Evolutionary conservation across 1,284 basidiomycete genomes (phyloP).

Genomic region (Ganoderma leucocontextum): DNA sequence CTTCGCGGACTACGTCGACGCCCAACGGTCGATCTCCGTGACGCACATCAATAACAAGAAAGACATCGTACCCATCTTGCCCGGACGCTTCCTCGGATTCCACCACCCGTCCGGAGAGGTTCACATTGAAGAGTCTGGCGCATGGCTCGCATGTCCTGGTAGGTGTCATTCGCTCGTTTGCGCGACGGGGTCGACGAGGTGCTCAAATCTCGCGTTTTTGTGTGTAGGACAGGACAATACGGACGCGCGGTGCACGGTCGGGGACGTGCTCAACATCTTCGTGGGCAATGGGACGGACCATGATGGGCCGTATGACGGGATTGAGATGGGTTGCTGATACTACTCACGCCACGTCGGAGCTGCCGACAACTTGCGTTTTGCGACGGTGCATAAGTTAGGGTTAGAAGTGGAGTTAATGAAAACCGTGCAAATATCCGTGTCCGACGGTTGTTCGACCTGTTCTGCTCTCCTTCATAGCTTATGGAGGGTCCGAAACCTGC

Average conservation of each 20-base stretch:
- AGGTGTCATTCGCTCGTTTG: not conserved
- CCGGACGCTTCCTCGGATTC: slow-evolving; percentile 55
- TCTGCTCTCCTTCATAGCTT: too few species aligned
- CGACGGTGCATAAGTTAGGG: too few species aligned
- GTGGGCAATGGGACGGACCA: slow-evolving; percentile 55
- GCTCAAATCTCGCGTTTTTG: not conserved
- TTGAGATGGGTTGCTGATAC: not conserved
- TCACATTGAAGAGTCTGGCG: slow-evolving; percentile 57
- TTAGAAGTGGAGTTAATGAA: too few species aligned
- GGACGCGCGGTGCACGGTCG: slow-evolving; percentile 58
- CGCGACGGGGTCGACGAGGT: not conserved
- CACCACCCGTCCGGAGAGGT: slow-evolving; percentile 67
- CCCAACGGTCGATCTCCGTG: slow-evolving; percentile 39
- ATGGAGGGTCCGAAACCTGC: too few species aligned
- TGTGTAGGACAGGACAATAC: slow-evolving; percentile 60
- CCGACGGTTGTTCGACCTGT: too few species aligned
- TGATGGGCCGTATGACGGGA: slow-evolving; percentile 62
- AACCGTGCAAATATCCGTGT: too few species aligned
- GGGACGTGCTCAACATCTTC: slow-evolving; percentile 60
- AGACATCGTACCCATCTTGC: slow-evolving; percentile 41
- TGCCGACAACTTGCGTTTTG: too few species aligned
- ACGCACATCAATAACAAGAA: slow-evolving; percentile 44
- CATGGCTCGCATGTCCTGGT: slow-evolving; percentile 62
- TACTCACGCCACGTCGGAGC: too few species aligned
- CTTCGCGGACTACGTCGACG: slow-evolving; percentile 65